These are phyloP conservation scores for Ascochyta rabiei DNA, from an alignment of 2,329 filamentous ascomycete genomes.

Conservation along the genomic window DNA sequence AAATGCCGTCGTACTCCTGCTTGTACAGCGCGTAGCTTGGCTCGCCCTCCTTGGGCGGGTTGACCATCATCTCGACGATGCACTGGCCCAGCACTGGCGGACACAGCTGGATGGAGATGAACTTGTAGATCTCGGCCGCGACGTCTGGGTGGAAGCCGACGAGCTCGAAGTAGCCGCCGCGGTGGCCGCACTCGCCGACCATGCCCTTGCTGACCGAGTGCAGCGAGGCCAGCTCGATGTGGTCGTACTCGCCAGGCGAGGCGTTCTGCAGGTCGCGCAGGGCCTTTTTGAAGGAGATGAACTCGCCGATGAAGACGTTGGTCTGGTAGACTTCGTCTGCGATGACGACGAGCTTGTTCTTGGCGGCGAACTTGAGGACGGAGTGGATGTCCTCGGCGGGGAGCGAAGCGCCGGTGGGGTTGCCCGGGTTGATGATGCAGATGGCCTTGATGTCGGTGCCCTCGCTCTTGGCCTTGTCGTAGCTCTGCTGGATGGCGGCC, in stretches of 20 bases:
- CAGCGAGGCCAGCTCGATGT: slow-evolving; percentile 86
- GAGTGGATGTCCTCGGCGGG: slow-evolving; percentile 77
- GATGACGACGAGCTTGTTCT: slow-evolving; percentile 85
- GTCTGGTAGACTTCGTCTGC: slow-evolving; percentile 99
- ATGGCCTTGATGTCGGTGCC: slow-evolving; percentile 90
- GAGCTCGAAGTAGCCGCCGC: slow-evolving; percentile 97
- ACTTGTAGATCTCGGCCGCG: slow-evolving; percentile 96
- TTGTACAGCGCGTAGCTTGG: slow-evolving; percentile 84
- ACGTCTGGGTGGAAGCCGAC: slow-evolving; percentile 86
- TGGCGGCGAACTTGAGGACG: slow-evolving; percentile 84
- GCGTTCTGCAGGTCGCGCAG: slow-evolving; percentile 78
- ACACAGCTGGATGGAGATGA: slow-evolving; percentile 95
- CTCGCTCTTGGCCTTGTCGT: slow-evolving; percentile 74
- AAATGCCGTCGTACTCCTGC: slow-evolving; percentile 84
- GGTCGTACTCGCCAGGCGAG: slow-evolving; percentile 74
- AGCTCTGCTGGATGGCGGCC: slow-evolving; percentile 73
- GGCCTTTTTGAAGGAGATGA: slow-evolving; percentile 92
- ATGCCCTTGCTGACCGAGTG: slow-evolving; percentile 98
- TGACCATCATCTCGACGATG: slow-evolving; percentile 96
- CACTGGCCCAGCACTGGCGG: slow-evolving; percentile 95
- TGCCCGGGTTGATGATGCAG: slow-evolving; percentile 97
- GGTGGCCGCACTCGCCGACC: slow-evolving; percentile 97
- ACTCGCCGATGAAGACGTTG: slow-evolving; percentile 93
- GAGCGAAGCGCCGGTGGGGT: slow-evolving; percentile 91
- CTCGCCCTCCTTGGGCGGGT: slow-evolving; percentile 83